phyloP scores from a whole-genome alignment of 2,329 filamentous ascomycete genomes.

The Paecilomyces variotii region DNA sequence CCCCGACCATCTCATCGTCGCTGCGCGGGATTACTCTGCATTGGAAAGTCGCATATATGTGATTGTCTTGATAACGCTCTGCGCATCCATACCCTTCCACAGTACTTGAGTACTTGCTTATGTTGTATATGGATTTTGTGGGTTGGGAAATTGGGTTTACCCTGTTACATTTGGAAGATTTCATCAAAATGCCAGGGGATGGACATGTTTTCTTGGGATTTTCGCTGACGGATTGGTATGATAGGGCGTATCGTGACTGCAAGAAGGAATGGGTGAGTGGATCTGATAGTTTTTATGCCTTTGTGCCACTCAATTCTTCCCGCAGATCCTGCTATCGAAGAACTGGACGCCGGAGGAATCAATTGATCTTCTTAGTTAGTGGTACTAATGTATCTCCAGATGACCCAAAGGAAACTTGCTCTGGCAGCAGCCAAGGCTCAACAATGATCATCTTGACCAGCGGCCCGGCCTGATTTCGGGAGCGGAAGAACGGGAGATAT shows the following conservation, averaged over 20 bases:
- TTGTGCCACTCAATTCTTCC: neutral
- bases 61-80: neutral
- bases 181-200: neutral
- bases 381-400: conserved; percentile 3
- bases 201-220: neutral
- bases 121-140: neutral
- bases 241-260: conserved; percentile 84
- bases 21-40: neutral
- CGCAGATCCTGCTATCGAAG: neutral
- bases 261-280: conserved; percentile 86
- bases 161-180: neutral
- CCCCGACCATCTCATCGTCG: neutral
- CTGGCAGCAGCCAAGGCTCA: neutral
- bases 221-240: neutral
- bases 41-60: neutral
- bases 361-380: neutral
- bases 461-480: neutral
- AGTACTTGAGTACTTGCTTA: conserved; percentile 1
- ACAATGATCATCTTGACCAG: conserved; percentile 1
- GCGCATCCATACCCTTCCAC: conserved; percentile 3
- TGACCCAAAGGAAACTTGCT: conserved; percentile 8
- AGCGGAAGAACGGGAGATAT: neutral
- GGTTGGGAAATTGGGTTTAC: neutral
- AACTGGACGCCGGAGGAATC: neutral
- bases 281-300: neutral